Evolutionary conservation across 768 basidiomycete genomes (phyloP).

Genomic region (Royoungia palumana): DNA sequence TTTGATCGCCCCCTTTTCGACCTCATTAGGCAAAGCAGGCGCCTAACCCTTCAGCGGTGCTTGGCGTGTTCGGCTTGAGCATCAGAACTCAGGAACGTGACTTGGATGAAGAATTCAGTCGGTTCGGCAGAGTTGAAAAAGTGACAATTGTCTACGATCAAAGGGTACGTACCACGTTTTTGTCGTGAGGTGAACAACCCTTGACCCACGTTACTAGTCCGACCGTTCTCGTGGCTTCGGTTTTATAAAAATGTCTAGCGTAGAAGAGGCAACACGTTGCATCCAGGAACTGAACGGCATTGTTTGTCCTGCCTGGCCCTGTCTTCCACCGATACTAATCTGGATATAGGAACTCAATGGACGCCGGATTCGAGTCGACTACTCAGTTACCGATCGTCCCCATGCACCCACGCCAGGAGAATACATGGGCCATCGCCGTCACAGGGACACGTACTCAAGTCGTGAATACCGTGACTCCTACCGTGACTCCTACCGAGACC

Average conservation of each 20-base stretch:
- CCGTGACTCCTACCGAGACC: conserved; percentile 45
- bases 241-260: conserved; percentile 88
- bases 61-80: conserved; percentile 98
- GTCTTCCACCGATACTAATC: conserved; percentile 4
- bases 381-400: conserved; percentile 89
- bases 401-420: conserved; percentile 97
- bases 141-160: conserved; percentile 97
- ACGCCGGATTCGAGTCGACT: conserved; percentile 94
- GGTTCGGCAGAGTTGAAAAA: conserved; percentile 88
- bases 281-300: conserved; percentile 91
- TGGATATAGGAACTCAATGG: conserved; percentile 80
- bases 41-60: conserved; percentile 81
- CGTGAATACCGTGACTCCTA: conserved; percentile 47
- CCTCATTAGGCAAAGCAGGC: conserved; percentile 59
- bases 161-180: conserved; percentile 52
- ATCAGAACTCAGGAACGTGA: conserved; percentile 93
- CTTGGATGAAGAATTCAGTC: conserved; percentile 89
- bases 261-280: conserved; percentile 86
- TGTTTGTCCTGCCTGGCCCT: conserved; percentile 43
- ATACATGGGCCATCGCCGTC: conserved; percentile 90
- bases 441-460: conserved; percentile 43
- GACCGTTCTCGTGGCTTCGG: conserved; percentile 97
- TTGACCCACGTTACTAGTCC: conserved; percentile 48
- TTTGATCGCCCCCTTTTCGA: conserved; percentile 11
- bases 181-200: conserved; percentile 10